Conservation (phyloP, 768 basidiomycete genomes). For the Serpula lacrymans region DNA sequence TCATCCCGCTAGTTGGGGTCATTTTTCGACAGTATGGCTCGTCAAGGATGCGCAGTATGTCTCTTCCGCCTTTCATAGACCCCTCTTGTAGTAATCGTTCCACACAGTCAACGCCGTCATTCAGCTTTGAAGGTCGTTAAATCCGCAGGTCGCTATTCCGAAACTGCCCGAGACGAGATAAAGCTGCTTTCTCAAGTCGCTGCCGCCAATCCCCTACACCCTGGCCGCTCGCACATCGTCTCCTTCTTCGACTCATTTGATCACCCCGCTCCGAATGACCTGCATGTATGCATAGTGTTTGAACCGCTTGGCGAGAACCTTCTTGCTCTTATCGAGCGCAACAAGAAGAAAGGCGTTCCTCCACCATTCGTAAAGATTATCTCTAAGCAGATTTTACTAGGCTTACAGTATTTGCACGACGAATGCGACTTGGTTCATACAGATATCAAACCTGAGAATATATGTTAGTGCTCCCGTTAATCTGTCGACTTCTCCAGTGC, state of each 20-base stretch:
- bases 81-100: slow-evolving; percentile 12
- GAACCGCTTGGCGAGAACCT: slow-evolving; percentile 82
- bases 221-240: slow-evolving; percentile 78
- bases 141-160: slow-evolving; percentile 91
- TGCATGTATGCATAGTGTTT: slow-evolving; percentile 89
- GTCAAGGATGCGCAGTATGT: slow-evolving; percentile 75
- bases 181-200: slow-evolving; percentile 79
- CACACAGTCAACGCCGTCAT: slow-evolving; percentile 60
- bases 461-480: slow-evolving; percentile 57
- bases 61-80: slow-evolving; percentile 6
- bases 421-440: slow-evolving; percentile 93
- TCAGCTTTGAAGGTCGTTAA: slow-evolving; percentile 95
- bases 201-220: slow-evolving; percentile 68
- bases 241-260: slow-evolving; percentile 89
- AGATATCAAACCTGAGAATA: slow-evolving; percentile 94
- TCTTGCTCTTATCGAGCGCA: slow-evolving; percentile 67
- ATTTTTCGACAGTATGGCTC: slow-evolving; percentile 94
- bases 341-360: slow-evolving; percentile 83
- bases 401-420: slow-evolving; percentile 88
- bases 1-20: slow-evolving; percentile 70
- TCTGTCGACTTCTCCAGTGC: slow-evolving; percentile 11
- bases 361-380: slow-evolving; percentile 81
- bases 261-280: slow-evolving; percentile 66
- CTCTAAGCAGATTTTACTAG: slow-evolving; percentile 81
- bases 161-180: slow-evolving; percentile 96